phyloP scores from a whole-genome alignment of 2,329 filamentous ascomycete genomes.

The Pyricularia sp. region DNA sequence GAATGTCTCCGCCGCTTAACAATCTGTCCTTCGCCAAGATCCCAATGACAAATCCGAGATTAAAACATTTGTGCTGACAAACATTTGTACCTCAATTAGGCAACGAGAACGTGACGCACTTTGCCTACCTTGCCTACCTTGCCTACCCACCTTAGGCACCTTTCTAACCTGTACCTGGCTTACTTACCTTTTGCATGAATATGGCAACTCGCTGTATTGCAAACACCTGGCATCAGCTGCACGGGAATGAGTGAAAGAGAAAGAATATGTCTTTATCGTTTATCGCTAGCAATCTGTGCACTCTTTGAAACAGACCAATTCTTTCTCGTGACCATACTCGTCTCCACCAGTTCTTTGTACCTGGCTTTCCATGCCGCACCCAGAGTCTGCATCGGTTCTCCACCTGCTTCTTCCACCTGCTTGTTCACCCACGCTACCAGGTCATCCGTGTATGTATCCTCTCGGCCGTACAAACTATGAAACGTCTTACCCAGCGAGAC shows the following conservation, averaged over 20 bases:
- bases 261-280: rapidly evolving
- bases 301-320: not conserved
- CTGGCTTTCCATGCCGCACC: not conserved
- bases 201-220: no score
- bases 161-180: no score
- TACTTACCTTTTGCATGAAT: no score
- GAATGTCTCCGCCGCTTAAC: no score
- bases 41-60: no score
- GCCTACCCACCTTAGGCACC: no score
- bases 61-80: no score
- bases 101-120: no score
- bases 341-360: not conserved
- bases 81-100: no score
- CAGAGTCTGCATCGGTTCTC: not conserved
- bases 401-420: conserved; percentile 10
- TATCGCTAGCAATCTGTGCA: not conserved
- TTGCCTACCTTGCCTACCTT: no score
- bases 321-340: not conserved
- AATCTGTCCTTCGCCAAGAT: no score
- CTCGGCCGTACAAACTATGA: conserved; percentile 2
- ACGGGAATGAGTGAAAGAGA: not conserved
- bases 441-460: not conserved
- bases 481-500: not conserved
- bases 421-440: conserved; percentile 10
- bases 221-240: no score